Percentiles rank a stretch among this genome's conserved stretches.
Conservation (phyloP, 192 early-diverging fungal species). For the Coemansia asiatica region DNA sequence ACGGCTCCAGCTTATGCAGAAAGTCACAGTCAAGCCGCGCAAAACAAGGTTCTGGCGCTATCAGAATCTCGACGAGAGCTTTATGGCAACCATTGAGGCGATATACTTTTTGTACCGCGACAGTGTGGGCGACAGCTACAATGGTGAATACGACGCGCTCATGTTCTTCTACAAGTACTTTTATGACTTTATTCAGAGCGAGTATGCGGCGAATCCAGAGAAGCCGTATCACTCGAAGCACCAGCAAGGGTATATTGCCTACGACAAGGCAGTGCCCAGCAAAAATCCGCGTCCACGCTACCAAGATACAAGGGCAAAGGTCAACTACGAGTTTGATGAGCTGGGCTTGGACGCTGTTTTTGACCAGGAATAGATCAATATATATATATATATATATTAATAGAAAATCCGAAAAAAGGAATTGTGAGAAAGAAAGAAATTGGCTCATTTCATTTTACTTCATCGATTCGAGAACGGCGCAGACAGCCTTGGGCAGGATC, state of each 20-base stretch:
- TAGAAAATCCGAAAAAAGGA: neutral
- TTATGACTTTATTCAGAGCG: constrained; percentile 81
- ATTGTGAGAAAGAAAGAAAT: neutral
- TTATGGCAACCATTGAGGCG: constrained; percentile 93
- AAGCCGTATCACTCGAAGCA: constrained; percentile 60
- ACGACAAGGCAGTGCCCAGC: constrained; percentile 32
- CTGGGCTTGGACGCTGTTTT: constrained; percentile 26
- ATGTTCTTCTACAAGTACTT: constrained; percentile 91
- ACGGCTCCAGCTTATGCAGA: constrained; percentile 48
- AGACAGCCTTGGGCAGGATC: constrained; percentile 79
- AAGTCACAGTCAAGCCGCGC: constrained; percentile 70
- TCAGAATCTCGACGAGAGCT: constrained; percentile 70
- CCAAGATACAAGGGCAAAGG: constrained; percentile 25
- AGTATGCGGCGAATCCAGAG: constrained; percentile 67
- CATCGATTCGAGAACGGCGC: constrained; percentile 21
- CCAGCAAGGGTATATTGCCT: constrained; percentile 61
- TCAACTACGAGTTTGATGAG: constrained; percentile 42
- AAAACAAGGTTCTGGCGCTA: constrained; percentile 91
- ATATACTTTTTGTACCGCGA: constrained; percentile 92
- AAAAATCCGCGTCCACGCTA: constrained; percentile 13
- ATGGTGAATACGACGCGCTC: constrained; percentile 83
- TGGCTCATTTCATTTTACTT: neutral
- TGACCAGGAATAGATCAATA: neutral
- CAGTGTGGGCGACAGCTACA: constrained; percentile 62
- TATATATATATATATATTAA: neutral